Evolutionary conservation across 208 protist genomes (phyloP).

Genomic region (Leishmania major): DNA sequence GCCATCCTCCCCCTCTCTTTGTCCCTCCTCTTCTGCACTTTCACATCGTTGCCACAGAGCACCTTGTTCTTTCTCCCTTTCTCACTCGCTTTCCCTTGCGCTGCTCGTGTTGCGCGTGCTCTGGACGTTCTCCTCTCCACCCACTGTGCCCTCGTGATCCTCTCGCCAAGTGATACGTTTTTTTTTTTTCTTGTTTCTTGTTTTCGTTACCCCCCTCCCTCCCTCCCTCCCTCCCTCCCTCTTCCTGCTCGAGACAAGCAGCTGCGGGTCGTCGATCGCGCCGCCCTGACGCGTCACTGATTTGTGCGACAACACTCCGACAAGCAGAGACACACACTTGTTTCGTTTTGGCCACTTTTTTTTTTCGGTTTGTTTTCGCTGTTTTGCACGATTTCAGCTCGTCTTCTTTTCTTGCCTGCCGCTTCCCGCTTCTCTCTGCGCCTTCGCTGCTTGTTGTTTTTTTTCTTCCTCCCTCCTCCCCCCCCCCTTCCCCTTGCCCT

Average conservation of each 20-base stretch:
- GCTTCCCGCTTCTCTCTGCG: background rate
- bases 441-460: background rate
- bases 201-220: too few relatives aligned
- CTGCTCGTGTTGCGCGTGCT: background rate
- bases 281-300: background rate
- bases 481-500: too few relatives aligned
- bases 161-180: background rate
- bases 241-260: background rate
- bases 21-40: background rate
- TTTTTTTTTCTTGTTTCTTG: too few relatives aligned
- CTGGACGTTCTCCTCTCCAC: background rate
- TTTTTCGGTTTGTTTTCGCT: background rate
- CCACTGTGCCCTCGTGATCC: background rate
- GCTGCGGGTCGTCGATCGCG: background rate
- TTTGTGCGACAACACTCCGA: background rate
- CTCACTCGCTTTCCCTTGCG: background rate
- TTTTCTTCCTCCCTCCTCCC: background rate
- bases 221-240: background rate
- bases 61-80: background rate
- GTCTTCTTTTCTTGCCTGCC: constrained; percentile 5
- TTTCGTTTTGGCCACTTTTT: background rate
- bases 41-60: background rate
- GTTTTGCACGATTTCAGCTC: background rate
- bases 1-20: background rate
- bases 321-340: background rate